phyloP scores from a whole-genome alignment of 1,284 basidiomycete species.

The Tremellales sp. region DNA sequence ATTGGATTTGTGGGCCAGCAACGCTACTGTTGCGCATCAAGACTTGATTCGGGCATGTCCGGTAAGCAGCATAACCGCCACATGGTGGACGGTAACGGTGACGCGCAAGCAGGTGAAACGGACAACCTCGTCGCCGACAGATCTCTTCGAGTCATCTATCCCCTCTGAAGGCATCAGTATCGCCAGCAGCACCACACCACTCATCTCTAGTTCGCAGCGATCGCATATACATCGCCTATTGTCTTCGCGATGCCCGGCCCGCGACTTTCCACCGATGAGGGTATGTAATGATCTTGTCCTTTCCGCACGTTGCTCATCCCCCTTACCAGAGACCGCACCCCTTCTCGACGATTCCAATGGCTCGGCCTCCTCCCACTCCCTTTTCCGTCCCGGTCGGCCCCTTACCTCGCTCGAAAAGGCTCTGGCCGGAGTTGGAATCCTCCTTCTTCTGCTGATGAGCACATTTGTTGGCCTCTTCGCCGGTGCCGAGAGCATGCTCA shows the following conservation, averaged over 20 bases:
- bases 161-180: too few relatives aligned
- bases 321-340: constrained; percentile 45
- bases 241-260: constrained; percentile 44
- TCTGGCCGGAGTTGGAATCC: constrained; percentile 67
- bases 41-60: too few relatives aligned
- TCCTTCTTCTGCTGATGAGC: constrained; percentile 74
- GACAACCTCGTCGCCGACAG: too few relatives aligned
- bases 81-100: too few relatives aligned
- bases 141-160: too few relatives aligned
- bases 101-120: too few relatives aligned
- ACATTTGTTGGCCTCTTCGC: constrained; percentile 91
- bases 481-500: constrained; percentile 73
- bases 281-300: constrained; percentile 19
- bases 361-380: constrained; percentile 14
- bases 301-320: not conserved
- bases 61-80: too few relatives aligned
- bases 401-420: constrained; percentile 81
- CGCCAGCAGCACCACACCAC: too few relatives aligned
- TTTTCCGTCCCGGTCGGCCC: constrained; percentile 53
- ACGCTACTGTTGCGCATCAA: too few relatives aligned
- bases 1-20: too few relatives aligned
- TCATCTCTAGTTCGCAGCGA: too few relatives aligned
- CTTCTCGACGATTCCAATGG: constrained; percentile 33
- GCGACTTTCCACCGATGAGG: constrained; percentile 46
- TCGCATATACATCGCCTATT: too few relatives aligned